These are phyloP conservation scores for Chalciporus sphaerocephalus DNA, from an alignment of 768 basidiomycete species.

Conservation along the genomic window DNA sequence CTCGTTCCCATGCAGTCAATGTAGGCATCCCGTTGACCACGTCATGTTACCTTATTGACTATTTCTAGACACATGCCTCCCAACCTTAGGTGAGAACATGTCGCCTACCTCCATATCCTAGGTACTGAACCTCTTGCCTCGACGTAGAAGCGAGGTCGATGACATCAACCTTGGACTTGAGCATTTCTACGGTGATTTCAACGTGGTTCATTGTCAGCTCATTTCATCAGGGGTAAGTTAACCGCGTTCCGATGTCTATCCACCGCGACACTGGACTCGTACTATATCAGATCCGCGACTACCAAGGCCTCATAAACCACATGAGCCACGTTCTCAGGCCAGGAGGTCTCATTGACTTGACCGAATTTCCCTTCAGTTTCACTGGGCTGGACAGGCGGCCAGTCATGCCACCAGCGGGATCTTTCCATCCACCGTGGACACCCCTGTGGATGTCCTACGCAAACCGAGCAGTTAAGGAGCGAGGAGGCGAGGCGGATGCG, in stretches of 20 bases:
- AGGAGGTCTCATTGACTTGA: slow-evolving; percentile 59
- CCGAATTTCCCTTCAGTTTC: slow-evolving; percentile 67
- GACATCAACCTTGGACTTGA: slow-evolving; percentile 82
- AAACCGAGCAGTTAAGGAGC: slow-evolving; percentile 47
- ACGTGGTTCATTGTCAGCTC: slow-evolving; percentile 70
- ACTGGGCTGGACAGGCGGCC: slow-evolving; percentile 49
- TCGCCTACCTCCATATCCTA: neutral
- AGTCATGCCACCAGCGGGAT: slow-evolving; percentile 40
- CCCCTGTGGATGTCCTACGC: slow-evolving; percentile 58
- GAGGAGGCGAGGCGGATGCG: slow-evolving; percentile 63
- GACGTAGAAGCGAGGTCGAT: slow-evolving; percentile 69
- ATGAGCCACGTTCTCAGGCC: slow-evolving; percentile 64
- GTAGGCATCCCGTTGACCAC: slow-evolving; percentile 39
- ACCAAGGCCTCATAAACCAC: slow-evolving; percentile 57
- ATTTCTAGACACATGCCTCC: slow-evolving; percentile 55
- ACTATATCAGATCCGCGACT: slow-evolving; percentile 59
- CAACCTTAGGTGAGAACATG: slow-evolving; percentile 55
- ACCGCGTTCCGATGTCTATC: slow-evolving; percentile 6
- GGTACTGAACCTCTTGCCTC: slow-evolving; percentile 4
- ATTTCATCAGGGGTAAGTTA: slow-evolving; percentile 68
- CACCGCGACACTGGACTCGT: slow-evolving; percentile 14
- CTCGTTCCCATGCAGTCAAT: slow-evolving; percentile 72
- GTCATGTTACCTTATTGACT: slow-evolving; percentile 15
- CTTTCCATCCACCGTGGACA: slow-evolving; percentile 52
- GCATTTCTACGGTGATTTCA: slow-evolving; percentile 75